Conservation (phyloP, 2,329 filamentous ascomycete genomes). For the Pezicula carpinea region DNA sequence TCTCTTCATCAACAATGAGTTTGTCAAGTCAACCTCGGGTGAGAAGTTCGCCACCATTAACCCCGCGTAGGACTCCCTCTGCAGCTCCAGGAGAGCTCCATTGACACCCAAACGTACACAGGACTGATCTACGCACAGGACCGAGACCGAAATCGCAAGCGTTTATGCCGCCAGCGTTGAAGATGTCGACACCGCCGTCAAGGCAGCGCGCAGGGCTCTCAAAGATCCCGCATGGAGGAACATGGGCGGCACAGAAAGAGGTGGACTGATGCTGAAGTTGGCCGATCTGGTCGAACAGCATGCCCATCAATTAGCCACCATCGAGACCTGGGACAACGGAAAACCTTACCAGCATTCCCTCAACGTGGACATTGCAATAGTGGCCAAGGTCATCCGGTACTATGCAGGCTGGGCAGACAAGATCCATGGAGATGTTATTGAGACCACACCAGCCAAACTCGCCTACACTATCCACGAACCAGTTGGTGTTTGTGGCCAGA, state of each 20-base stretch:
- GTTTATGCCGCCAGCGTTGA: constrained; percentile 61
- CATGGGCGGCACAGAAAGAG: constrained; percentile 64
- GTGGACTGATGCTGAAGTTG: constrained; percentile 62
- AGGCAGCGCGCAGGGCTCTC: constrained; percentile 54
- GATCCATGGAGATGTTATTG: constrained; percentile 60
- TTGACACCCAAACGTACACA: neutral
- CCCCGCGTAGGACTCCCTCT: constrained; percentile 47
- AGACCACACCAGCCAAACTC: constrained; percentile 56
- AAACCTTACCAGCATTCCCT: constrained; percentile 4
- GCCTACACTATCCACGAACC: constrained; percentile 64
- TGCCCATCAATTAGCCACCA: constrained; percentile 45
- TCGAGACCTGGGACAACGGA: constrained; percentile 72
- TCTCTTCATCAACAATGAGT: constrained; percentile 76
- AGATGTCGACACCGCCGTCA: constrained; percentile 64
- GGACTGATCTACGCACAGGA: constrained; percentile 28
- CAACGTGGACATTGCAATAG: neutral
- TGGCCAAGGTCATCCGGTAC: constrained; percentile 47
- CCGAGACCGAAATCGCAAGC: constrained; percentile 61
- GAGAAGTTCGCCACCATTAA: constrained; percentile 61
- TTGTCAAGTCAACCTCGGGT: constrained; percentile 58
- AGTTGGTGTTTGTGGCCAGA: constrained; percentile 61
- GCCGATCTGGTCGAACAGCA: constrained; percentile 64
- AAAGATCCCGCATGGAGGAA: constrained; percentile 57
- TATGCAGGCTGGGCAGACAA: constrained; percentile 71
- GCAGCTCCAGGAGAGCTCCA: neutral